Conservation (phyloP, 139 green algal genomes). For the Volvox africanus region DNA sequence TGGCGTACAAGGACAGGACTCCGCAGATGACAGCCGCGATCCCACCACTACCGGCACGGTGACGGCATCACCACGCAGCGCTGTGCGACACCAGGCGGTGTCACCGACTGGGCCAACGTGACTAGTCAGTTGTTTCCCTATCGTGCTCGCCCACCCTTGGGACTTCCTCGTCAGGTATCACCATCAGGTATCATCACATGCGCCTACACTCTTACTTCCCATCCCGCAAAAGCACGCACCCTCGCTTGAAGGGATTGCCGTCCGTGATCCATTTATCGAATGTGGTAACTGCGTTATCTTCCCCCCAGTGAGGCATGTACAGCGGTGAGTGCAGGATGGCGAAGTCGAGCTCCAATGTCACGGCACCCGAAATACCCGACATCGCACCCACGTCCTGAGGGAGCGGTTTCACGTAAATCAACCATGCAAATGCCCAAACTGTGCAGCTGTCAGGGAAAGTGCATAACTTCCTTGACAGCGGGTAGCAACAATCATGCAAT, state of each 20-base stretch:
- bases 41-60: background rate
- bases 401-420: background rate
- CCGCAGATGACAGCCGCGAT: background rate
- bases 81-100: background rate
- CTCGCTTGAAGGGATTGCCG: constrained; percentile 63
- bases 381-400: constrained; percentile 20
- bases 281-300: background rate
- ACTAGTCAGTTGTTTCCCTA: background rate
- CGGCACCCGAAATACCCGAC: background rate
- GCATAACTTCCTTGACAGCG: too few relatives aligned
- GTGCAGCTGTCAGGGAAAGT: too few relatives aligned
- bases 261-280: constrained; percentile 58
- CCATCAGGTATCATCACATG: too few relatives aligned
- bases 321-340: constrained; percentile 38
- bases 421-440: too few relatives aligned
- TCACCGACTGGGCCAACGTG: background rate
- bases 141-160: background rate
- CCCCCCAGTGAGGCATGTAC: constrained; percentile 32
- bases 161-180: too few relatives aligned
- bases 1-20: background rate
- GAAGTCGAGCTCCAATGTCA: constrained; percentile 35
- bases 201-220: too few relatives aligned
- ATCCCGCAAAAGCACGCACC: background rate
- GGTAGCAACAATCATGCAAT: too few relatives aligned
- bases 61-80: background rate